Evolutionary conservation across 1,284 basidiomycete species (phyloP).

Genomic region (Leccinum subfulvum): DNA sequence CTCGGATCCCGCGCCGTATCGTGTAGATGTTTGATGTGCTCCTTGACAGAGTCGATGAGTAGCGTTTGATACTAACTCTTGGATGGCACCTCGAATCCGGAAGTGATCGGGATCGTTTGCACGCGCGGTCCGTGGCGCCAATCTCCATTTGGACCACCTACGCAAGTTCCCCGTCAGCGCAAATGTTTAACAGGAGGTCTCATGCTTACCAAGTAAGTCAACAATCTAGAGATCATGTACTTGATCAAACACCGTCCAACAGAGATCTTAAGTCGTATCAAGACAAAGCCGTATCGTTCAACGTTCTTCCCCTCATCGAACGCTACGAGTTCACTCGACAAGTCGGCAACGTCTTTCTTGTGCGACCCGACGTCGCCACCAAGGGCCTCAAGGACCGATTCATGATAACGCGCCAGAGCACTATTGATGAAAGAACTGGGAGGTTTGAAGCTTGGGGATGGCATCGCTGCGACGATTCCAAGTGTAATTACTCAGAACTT

Average conservation of each 20-base stretch:
- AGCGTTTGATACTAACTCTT: too few relatives aligned
- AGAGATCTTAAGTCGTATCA: constrained; percentile 95
- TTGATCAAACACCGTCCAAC: constrained; percentile 11
- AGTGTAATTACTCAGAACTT: constrained; percentile 53
- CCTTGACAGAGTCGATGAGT: too few relatives aligned
- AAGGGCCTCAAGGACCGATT: constrained; percentile 64
- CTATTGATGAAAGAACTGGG: constrained; percentile 84
- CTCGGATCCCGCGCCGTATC: too few relatives aligned
- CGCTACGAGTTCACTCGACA: constrained; percentile 99
- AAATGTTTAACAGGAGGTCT: constrained; percentile 73
- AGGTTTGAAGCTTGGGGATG: constrained; percentile 59
- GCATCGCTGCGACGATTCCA: constrained; percentile 54
- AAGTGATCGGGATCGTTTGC: too few relatives aligned
- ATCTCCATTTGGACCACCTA: constrained; percentile 79
- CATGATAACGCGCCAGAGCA: constrained; percentile 63
- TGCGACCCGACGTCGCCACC: constrained; percentile 65
- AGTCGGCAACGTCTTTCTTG: constrained; percentile 95
- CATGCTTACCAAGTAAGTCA: constrained; percentile 91
- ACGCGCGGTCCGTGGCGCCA: constrained; percentile 31
- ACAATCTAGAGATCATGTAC: constrained; percentile 1
- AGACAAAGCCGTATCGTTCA: constrained; percentile 64
- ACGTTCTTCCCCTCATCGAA: constrained; percentile 81
- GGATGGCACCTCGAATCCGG: too few relatives aligned
- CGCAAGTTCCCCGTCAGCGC: too few relatives aligned
- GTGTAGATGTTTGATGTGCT: too few relatives aligned